A percentile compares a stretch with the other conserved stretches of the same genome.
phyloP scores from a whole-genome alignment of 225 moss, liverwort and hornwort species.

The Pseudoscleropodium purum region DNA sequence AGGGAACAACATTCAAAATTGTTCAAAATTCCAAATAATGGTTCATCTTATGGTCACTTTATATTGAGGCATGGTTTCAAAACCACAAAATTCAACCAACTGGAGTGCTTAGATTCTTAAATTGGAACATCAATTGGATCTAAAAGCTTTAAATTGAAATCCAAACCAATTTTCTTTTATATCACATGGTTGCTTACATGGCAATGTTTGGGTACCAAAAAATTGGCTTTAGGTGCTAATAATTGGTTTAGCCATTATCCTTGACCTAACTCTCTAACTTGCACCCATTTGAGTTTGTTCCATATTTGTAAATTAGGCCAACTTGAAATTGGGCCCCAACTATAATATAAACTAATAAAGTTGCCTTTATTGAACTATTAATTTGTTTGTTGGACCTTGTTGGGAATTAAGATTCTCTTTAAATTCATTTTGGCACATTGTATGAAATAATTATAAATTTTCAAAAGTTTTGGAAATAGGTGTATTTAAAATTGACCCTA shows the following conservation, averaged over 20 bases:
- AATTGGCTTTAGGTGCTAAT: neutral
- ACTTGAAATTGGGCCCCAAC: fast-evolving
- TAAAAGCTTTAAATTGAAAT: neutral
- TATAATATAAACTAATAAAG: neutral
- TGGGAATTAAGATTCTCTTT: neutral
- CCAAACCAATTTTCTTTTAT: neutral
- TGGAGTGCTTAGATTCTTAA: neutral
- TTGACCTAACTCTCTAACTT: neutral
- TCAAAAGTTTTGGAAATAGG: neutral
- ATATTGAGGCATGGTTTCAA: fast-evolving
- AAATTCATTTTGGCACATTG: neutral
- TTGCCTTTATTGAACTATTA: neutral
- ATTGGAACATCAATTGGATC: neutral
- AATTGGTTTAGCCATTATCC: neutral
- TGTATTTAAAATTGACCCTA: neutral
- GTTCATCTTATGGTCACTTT: no score
- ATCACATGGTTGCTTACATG: fast-evolving
- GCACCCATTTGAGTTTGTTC: neutral
- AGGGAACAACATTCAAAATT: neutral
- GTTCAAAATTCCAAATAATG: neutral
- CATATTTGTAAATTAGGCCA: no score
- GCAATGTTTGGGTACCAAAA: neutral
- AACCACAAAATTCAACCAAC: neutral
- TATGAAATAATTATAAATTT: neutral
- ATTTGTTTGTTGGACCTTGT: neutral